These are phyloP conservation scores for Sporisorium graminicola DNA, from an alignment of 1,284 basidiomycete species.

Conservation along the genomic window DNA sequence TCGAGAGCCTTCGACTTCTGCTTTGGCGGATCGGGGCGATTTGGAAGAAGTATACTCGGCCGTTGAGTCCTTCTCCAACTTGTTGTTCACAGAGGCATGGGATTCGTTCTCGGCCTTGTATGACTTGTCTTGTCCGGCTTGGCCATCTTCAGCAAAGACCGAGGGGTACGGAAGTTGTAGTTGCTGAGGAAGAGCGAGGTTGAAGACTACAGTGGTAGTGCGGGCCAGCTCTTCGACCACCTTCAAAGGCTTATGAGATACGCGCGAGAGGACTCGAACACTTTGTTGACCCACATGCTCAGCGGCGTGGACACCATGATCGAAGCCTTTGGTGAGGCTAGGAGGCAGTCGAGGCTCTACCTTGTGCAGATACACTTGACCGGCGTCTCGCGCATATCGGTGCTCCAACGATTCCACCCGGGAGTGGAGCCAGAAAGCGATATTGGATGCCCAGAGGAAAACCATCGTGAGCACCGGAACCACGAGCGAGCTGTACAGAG, in stretches of 20 bases:
- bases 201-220: constrained; percentile 28
- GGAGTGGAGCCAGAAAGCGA: constrained; percentile 44
- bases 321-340: constrained; percentile 40
- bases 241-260: constrained; percentile 32
- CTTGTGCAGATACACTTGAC: constrained; percentile 14
- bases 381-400: constrained; percentile 21
- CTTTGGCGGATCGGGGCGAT: not conserved
- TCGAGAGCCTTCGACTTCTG: constrained; percentile 10
- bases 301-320: constrained; percentile 27
- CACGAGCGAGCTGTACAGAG: constrained; percentile 27
- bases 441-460: constrained; percentile 43
- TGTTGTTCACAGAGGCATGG: not conserved
- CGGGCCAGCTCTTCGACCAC: constrained; percentile 33
- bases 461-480: constrained; percentile 38
- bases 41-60: not conserved
- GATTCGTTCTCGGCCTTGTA: constrained; percentile 4
- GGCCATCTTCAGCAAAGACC: constrained; percentile 24
- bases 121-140: not conserved
- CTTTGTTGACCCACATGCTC: constrained; percentile 29
- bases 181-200: constrained; percentile 30
- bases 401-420: constrained; percentile 25
- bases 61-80: constrained; percentile 7
- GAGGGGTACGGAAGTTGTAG: constrained; percentile 45
- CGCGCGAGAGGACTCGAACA: constrained; percentile 16
- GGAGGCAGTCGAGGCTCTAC: constrained; percentile 36